Base-by-base conservation (phyloP, 352 stramenopile species). In the Phytophthora pistaciae region DNA sequence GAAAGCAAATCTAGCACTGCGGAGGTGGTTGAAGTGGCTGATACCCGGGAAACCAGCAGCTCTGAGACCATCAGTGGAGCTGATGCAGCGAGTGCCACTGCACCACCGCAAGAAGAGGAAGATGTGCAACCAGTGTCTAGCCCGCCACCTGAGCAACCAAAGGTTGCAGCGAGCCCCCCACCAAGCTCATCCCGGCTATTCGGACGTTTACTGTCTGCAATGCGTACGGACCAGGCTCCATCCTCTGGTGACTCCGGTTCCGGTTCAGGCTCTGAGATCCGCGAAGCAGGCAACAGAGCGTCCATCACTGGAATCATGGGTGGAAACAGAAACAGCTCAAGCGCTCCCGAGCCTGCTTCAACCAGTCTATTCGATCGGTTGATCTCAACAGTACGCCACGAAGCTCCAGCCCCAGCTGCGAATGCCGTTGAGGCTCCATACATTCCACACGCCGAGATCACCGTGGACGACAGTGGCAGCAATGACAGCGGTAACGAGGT, bases 371-470 rank as follows among this genome's bases (percentile, higher is more conserved):
- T 65, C 13, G 58, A 49, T 16, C n/a, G 58, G 1, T 23, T 65
- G 1, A 57, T 56, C 33, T 56, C 58, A 27, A 65, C 58, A 5
- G 46, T 48, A 20, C 42, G 58, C 0, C 58, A 65, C 5, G 58
- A 65, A 40, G 14, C 20, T 23, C 46, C 58, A 56, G n/a, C 42
- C 10, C 23, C 23, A 18, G n/a, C 42, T 42, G 23, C 49, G 9
- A 55, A 33, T 33, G 23, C 3, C 10, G 21, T 9, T n/a, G 49
- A 56, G 10, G 20, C 13, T 36, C 33, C 31, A 2, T 67, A 44
- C 20, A 54, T 50, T 5, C 36, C 60, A 20, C 60, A 67, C 25
- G 60, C 60, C 21, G 60, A 67, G 46, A 54, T 67, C 29, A 56
- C 50, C 5, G 38, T 68, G 18, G 52, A 68, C 5, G 61, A 55